phyloP scores from a whole-genome alignment of 2,329 filamentous ascomycete genomes.

The Fusarium scirpi region DNA sequence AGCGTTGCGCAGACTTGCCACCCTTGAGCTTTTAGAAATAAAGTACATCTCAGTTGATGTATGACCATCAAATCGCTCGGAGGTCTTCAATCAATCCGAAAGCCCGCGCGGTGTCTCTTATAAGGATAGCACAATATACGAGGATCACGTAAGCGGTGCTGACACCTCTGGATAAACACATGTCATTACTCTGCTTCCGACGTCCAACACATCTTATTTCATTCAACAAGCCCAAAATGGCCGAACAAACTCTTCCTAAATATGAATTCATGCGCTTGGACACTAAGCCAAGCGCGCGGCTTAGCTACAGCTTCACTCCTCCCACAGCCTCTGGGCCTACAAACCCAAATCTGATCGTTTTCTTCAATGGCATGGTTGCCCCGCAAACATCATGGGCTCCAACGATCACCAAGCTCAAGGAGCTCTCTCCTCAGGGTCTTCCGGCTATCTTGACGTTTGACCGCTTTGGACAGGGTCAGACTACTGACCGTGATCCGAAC shows the following conservation, averaged over 20 bases:
- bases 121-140: rapidly evolving
- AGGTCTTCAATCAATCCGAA: background rate
- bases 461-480: constrained; percentile 66
- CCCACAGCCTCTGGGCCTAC: background rate
- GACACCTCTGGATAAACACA: background rate
- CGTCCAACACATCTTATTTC: rapidly evolving
- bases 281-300: constrained; percentile 34
- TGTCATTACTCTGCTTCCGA: background rate
- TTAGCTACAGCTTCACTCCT: constrained; percentile 33
- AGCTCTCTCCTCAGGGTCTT: background rate
- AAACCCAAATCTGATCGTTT: constrained; percentile 31
- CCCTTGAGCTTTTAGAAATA: background rate
- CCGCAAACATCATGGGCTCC: constrained; percentile 36
- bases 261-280: constrained; percentile 28
- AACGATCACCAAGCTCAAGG: constrained; percentile 16
- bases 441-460: constrained; percentile 66
- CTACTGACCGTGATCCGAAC: constrained; percentile 58
- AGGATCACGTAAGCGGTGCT: constrained; percentile 28
- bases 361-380: constrained; percentile 42
- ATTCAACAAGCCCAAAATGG: background rate
- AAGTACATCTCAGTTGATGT: no score
- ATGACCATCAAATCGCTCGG: rapidly evolving
- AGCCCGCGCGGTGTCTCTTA: background rate
- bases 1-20: background rate
- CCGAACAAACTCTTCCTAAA: rapidly evolving